Conservation (phyloP, 106 monocot species). For the Dendrobium officinale region DNA sequence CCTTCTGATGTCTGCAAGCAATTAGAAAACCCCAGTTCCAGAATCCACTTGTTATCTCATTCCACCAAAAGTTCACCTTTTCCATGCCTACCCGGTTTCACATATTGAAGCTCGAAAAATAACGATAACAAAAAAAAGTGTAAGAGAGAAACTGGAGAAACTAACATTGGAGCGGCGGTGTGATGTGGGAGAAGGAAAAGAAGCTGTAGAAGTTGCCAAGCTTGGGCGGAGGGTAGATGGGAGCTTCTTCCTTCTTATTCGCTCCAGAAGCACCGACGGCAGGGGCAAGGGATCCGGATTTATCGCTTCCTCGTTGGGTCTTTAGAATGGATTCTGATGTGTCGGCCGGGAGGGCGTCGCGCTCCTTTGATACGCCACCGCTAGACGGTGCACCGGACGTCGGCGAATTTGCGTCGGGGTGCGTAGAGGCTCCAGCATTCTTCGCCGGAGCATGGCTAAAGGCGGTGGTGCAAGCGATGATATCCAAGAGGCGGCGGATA, state of each 20-base stretch:
- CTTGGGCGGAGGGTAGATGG: slow-evolving; percentile 83
- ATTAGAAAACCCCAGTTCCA: slow-evolving; percentile 4
- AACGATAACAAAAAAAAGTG: background rate
- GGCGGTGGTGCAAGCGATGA: slow-evolving; percentile 71
- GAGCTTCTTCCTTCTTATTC: slow-evolving; percentile 46
- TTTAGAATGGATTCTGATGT: background rate
- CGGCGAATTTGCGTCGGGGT: background rate
- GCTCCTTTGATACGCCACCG: background rate
- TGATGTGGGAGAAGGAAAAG: slow-evolving; percentile 85
- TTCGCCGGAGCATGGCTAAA: slow-evolving; percentile 46
- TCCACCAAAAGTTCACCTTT: slow-evolving; percentile 1
- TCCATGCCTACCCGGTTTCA: too few species aligned
- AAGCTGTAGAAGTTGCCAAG: slow-evolving; percentile 96
- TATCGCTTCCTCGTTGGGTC: slow-evolving; percentile 13
- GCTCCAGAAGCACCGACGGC: background rate
- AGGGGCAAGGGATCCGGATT: slow-evolving; percentile 13
- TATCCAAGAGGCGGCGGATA: slow-evolving; percentile 80
- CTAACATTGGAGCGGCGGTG: slow-evolving; percentile 75
- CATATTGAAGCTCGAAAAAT: too few species aligned
- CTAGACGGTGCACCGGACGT: background rate
- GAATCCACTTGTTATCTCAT: background rate
- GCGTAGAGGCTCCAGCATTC: background rate
- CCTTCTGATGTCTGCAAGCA: slow-evolving; percentile 68
- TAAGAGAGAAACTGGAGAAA: background rate
- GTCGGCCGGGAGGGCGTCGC: slow-evolving; percentile 9